These are phyloP conservation scores for Boehmeria nivea DNA, from an alignment of 306 rosid species.

Conservation along the genomic window DNA sequence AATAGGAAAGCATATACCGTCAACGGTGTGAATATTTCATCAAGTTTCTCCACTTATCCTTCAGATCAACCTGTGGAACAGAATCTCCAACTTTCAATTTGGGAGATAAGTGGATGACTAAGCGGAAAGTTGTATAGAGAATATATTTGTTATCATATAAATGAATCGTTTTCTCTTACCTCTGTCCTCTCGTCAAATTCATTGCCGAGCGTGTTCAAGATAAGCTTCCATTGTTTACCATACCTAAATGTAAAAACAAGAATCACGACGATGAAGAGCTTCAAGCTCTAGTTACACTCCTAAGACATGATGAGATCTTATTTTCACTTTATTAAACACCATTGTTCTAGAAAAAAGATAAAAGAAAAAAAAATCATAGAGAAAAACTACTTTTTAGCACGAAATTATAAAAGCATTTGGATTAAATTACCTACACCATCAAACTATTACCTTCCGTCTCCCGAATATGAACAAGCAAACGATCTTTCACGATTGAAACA, in stretches of 20 bases:
- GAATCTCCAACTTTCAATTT: background rate
- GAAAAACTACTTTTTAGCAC: too few relatives aligned
- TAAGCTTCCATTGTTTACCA: background rate
- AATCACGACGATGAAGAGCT: background rate
- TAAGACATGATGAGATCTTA: background rate
- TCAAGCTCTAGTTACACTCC: background rate
- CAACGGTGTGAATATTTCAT: background rate
- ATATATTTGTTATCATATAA: background rate
- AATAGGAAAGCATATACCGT: background rate
- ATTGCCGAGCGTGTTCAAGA: background rate
- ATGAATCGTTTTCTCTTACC: background rate
- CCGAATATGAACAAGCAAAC: too few relatives aligned
- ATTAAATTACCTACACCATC: too few relatives aligned
- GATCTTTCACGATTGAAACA: too few relatives aligned
- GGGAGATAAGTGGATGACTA: background rate
- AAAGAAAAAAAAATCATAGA: too few relatives aligned
- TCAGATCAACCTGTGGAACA: conserved; percentile 3
- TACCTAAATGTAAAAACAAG: background rate
- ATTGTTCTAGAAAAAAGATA: too few relatives aligned
- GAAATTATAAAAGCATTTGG: too few relatives aligned
- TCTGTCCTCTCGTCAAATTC: conserved; percentile 8
- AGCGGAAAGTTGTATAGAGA: background rate
- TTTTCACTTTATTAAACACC: too few relatives aligned
- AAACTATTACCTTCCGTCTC: too few relatives aligned
- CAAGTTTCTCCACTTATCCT: conserved; percentile 8